phyloP scores from a whole-genome alignment of 208 protist genomes.

The Blastocrithidia nonstop region DNA sequence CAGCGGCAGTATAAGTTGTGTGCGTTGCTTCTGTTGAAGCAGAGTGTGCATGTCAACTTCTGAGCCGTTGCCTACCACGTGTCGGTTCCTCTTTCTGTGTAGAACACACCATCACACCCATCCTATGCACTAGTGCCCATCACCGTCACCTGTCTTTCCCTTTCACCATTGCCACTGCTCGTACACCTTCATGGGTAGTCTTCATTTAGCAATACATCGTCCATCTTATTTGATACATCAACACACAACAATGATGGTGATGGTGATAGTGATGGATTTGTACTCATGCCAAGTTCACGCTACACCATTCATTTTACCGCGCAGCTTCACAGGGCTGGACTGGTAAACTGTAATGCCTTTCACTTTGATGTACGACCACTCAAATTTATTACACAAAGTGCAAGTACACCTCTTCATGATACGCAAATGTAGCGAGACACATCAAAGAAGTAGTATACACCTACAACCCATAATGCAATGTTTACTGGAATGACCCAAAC shows the following conservation, averaged over 20 bases:
- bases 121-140: slow-evolving; percentile 22
- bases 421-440: too few species aligned
- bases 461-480: too few species aligned
- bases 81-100: slow-evolving; percentile 6
- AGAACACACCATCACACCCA: slow-evolving; percentile 9
- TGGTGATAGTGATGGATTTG: too few species aligned
- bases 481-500: too few species aligned
- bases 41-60: too few species aligned
- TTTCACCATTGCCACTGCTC: slow-evolving; percentile 43
- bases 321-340: slow-evolving; percentile 29
- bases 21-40: too few species aligned
- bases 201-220: not conserved
- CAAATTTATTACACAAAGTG: too few species aligned
- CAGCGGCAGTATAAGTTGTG: too few species aligned
- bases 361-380: not conserved
- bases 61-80: slow-evolving; percentile 16
- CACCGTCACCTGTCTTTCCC: slow-evolving; percentile 40
- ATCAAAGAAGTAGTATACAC: too few species aligned
- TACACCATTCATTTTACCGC: slow-evolving; percentile 42
- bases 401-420: too few species aligned
- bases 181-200: slow-evolving; percentile 15
- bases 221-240: slow-evolving; percentile 43
- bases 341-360: slow-evolving; percentile 37
- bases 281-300: slow-evolving; percentile 43
- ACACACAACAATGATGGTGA: slow-evolving; percentile 23